These are phyloP conservation scores for Penicillium turbatum DNA, from an alignment of 495 filamentous ascomycete species.

Conservation along the genomic window DNA sequence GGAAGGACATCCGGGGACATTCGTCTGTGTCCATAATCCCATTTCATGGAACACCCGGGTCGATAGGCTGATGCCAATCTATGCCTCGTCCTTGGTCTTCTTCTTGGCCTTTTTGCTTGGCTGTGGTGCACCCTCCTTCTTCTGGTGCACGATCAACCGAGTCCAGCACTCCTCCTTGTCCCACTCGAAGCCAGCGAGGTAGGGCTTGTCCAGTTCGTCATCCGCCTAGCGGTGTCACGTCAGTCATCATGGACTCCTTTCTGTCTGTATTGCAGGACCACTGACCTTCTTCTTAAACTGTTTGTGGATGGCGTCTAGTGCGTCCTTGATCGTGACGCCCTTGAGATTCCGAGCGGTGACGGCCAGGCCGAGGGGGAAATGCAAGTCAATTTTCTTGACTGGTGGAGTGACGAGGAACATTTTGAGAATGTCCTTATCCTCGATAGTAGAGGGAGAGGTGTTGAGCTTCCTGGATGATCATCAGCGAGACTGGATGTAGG, in stretches of 20 bases:
- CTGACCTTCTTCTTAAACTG: conserved; percentile 87
- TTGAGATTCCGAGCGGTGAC: conserved; percentile 86
- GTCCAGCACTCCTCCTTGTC: conserved; percentile 79
- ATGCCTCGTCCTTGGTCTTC: conserved; percentile 45
- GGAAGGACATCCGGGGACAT: neutral
- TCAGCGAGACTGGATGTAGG: conserved; percentile 2
- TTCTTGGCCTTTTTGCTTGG: conserved; percentile 68
- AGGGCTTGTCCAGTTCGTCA: conserved; percentile 76
- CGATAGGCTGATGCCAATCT: conserved; percentile 13
- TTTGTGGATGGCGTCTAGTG: conserved; percentile 89
- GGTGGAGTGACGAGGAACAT: conserved; percentile 72
- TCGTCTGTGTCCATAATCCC: neutral
- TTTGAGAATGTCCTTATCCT: conserved; percentile 78
- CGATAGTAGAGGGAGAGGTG: conserved; percentile 67
- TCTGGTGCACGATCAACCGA: conserved; percentile 76
- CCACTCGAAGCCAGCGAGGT: conserved; percentile 92
- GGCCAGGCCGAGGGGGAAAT: conserved; percentile 81
- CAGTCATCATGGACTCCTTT: conserved; percentile 6
- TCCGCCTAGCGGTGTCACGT: conserved; percentile 58
- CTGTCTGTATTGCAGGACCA: neutral
- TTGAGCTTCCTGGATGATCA: conserved; percentile 72
- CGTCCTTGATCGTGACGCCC: conserved; percentile 93
- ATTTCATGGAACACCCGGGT: neutral
- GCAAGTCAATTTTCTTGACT: conserved; percentile 89
- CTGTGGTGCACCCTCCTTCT: conserved; percentile 55